These are phyloP conservation scores for Taphrina wiesneri DNA, from an alignment of 1,139 yeast species.

Conservation along the genomic window DNA sequence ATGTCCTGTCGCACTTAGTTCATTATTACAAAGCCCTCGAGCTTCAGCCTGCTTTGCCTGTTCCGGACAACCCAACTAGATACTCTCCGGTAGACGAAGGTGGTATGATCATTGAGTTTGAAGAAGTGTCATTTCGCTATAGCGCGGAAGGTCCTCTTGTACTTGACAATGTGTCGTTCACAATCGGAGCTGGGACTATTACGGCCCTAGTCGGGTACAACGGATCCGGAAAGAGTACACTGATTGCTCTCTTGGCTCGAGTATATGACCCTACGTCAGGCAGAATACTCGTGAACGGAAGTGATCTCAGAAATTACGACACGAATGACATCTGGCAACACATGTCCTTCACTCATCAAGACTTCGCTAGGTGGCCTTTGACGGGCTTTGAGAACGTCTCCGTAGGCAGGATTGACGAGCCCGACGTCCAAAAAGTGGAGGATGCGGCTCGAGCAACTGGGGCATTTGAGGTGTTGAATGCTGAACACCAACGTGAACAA, in stretches of 20 bases:
- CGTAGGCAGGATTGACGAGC: slow-evolving; percentile 9
- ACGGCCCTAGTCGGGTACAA: slow-evolving; percentile 28
- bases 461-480: slow-evolving; percentile 13
- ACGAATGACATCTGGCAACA: slow-evolving; percentile 3
- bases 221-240: slow-evolving; percentile 26
- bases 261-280: slow-evolving; percentile 22
- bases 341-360: slow-evolving; percentile 23
- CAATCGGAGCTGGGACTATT: slow-evolving; percentile 11
- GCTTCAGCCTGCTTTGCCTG: slow-evolving; percentile 5
- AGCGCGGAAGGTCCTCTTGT: slow-evolving; percentile 5
- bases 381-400: slow-evolving; percentile 27
- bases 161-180: slow-evolving; percentile 10
- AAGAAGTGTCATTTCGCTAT: slow-evolving; percentile 17
- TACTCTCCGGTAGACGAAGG: neutral
- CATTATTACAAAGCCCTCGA: slow-evolving; percentile 19
- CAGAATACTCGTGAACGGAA: slow-evolving; percentile 4
- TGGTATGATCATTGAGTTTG: slow-evolving; percentile 22
- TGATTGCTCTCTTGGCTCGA: slow-evolving; percentile 16
- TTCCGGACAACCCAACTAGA: neutral
- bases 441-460: slow-evolving; percentile 24
- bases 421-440: neutral
- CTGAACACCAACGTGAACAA: neutral
- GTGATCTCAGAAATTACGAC: slow-evolving; percentile 14
- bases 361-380: slow-evolving; percentile 22
- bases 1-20: slow-evolving; percentile 1